Evolutionary conservation across 257 asterid species (phyloP).

Genomic region (Solanum raphanifolium): DNA sequence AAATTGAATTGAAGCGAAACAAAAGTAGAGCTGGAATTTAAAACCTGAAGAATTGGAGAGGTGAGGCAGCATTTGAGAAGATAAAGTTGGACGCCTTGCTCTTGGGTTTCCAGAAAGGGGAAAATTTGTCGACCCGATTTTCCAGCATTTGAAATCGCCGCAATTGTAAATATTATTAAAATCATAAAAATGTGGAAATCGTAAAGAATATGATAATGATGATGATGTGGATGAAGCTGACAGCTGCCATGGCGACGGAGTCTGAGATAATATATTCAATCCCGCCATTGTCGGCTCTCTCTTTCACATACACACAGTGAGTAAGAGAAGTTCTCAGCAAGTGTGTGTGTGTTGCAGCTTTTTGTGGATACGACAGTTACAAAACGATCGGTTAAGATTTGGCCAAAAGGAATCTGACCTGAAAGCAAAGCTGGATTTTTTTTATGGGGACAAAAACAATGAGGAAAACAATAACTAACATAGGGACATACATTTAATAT

Average conservation of each 20-base stretch:
- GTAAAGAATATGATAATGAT: conserved; percentile 8
- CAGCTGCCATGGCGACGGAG: conserved; percentile 23
- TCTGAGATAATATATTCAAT: conserved; percentile 42
- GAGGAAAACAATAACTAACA: not conserved
- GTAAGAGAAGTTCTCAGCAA: not conserved
- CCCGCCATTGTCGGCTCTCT: conserved; percentile 52
- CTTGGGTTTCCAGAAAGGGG: conserved; percentile 1
- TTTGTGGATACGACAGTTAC: not conserved
- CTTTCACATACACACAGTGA: not conserved
- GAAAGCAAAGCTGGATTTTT: not conserved
- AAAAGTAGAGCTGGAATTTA: not conserved
- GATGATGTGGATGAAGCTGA: conserved; percentile 27
- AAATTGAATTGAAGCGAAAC: not conserved
- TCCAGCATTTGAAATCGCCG: conserved; percentile 17
- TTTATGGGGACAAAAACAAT: not conserved
- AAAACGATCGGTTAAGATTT: not conserved
- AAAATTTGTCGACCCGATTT: conserved; percentile 5
- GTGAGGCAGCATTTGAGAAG: conserved; percentile 15
- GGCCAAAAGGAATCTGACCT: not conserved
- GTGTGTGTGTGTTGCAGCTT: not conserved
- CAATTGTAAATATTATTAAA: conserved; percentile 1
- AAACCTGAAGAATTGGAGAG: conserved; percentile 37
- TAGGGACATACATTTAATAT: rapidly evolving
- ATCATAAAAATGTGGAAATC: conserved; percentile 5
- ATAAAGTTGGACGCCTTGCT: conserved; percentile 9